Conservation (phyloP, 345 rosid species). For the Gossypium bickii region DNA sequence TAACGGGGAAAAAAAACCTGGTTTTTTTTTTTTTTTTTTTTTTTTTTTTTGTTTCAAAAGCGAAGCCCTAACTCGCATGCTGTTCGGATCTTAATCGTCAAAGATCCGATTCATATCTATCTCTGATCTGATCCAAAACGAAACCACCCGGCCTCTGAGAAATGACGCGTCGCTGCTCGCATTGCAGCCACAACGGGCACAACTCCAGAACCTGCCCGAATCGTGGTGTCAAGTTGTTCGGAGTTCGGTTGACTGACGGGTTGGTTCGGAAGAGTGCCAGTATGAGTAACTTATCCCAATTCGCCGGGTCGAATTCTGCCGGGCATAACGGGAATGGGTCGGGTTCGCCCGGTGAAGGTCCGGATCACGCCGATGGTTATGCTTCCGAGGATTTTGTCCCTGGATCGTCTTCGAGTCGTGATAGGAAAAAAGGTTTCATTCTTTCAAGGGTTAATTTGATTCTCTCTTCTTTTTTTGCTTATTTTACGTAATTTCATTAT, state of each 20-base stretch:
- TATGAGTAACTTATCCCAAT: constrained; percentile 86
- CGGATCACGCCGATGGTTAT: constrained; percentile 83
- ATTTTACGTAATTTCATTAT: neutral
- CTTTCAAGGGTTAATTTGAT: neutral
- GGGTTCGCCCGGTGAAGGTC: constrained; percentile 57
- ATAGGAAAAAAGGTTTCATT: constrained; percentile 79
- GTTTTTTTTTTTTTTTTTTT: too few relatives aligned
- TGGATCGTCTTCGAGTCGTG: constrained; percentile 88
- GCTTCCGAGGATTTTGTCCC: constrained; percentile 96
- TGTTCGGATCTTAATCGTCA: constrained; percentile 16
- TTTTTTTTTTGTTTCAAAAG: neutral
- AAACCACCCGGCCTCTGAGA: constrained; percentile 9
- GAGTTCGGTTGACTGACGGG: constrained; percentile 95
- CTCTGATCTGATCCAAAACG: constrained; percentile 13
- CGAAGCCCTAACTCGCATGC: constrained; percentile 5
- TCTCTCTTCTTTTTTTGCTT: neutral
- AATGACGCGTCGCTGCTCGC: constrained; percentile 98
- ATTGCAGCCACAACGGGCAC: constrained; percentile 99
- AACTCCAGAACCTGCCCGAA: constrained; percentile 96
- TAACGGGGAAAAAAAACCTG: neutral
- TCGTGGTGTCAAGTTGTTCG: constrained; percentile 91
- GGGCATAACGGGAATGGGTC: constrained; percentile 38
- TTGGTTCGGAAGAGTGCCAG: constrained; percentile 93
- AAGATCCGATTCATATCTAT: constrained; percentile 8
- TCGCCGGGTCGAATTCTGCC: constrained; percentile 49